Base-by-base conservation (phyloP, 495 filamentous ascomycete species). In the Tuber aestivum region DNA sequence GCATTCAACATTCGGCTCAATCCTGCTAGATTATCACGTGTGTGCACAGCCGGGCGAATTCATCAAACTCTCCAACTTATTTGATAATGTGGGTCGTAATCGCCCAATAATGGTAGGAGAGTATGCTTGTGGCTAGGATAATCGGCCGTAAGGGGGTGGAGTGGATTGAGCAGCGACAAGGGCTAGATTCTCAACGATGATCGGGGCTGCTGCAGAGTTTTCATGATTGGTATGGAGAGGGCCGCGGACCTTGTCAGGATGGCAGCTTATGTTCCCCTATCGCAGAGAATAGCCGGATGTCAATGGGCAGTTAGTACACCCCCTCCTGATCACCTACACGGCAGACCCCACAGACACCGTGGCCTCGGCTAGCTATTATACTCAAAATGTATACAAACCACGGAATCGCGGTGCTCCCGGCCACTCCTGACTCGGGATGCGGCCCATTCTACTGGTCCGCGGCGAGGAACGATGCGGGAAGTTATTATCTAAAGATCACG, bases 241-340 rank as follows among this genome's bases (percentile, higher is more conserved):
- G 84, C 84, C 75, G 80, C 83, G 3, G 78, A 85, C 74, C 74
- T 80, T 45, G 79, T 82, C 37, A n/a, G 76, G 12, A 74, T 78
- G 45, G 48, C 72, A 32, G 78, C 74, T 7, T 84, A 86, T 83
- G 86, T 87, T 7, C 87, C 87, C 0, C 84, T 83, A 73, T 79
- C 87, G 68, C 83, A 86, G 82, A 87, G 88, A 80, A 71, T 87
- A 38, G 86, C 87, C 74, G 82, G 76, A 44, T 88, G 85, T 70
- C 81, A 86, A 77, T 87, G 86, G 86, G 84, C 83, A 2, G 74
- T 76, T 75, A 45, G 61, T 35, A 20, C 38, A 68, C 73, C 6
- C 27, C 16, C 18, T 27, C 6, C 44, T 21, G 1, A 81, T 88
- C 40, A 80, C 82, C 41, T 89, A 86, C 82, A 84, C 85, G 45